Evolutionary conservation across 371 early-diverging fungal genomes (phyloP).

Genomic region (Mucor racemosus): DNA sequence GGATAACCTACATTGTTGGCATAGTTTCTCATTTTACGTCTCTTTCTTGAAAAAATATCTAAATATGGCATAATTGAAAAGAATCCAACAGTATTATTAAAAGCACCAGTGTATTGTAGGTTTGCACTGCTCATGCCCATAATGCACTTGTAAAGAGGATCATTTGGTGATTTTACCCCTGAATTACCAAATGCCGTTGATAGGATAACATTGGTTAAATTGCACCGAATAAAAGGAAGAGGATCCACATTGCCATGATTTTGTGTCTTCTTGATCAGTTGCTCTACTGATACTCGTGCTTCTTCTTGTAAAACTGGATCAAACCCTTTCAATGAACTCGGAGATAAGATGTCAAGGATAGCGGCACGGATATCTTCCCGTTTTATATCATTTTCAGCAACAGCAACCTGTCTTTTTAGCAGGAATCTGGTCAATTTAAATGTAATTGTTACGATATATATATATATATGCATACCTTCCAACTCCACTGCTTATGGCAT

Average conservation of each 20-base stretch:
- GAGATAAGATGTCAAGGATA: conserved; percentile 8
- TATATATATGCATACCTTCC: conserved; percentile 15
- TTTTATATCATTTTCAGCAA: conserved; percentile 2
- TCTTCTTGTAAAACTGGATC: conserved; percentile 4
- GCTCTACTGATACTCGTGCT: conserved; percentile 1
- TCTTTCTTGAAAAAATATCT: conserved; percentile 15
- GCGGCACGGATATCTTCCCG: conserved; percentile 24
- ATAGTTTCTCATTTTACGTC: conserved; percentile 2
- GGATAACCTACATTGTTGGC: background rate
- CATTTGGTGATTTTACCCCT: conserved; percentile 1
- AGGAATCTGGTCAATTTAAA: background rate
- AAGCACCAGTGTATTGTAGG: background rate
- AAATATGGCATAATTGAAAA: conserved; percentile 19
- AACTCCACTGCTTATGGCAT: conserved; percentile 13
- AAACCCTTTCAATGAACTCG: conserved; percentile 12
- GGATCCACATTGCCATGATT: conserved; percentile 13
- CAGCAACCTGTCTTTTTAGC: conserved; percentile 7
- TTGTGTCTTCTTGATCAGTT: conserved; percentile 12
- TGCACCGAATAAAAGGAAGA: conserved; percentile 7
- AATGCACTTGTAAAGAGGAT: conserved; percentile 19
- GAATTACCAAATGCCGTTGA: conserved; percentile 9
- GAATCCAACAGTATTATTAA: background rate
- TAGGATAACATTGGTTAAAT: conserved; percentile 17
- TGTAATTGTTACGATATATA: background rate
- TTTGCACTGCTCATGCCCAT: background rate